A percentile compares a stretch with the other conserved stretches of the same genome.
phyloP scores from a whole-genome alignment of 306 rosid species.

The Styphnolobium japonicum region DNA sequence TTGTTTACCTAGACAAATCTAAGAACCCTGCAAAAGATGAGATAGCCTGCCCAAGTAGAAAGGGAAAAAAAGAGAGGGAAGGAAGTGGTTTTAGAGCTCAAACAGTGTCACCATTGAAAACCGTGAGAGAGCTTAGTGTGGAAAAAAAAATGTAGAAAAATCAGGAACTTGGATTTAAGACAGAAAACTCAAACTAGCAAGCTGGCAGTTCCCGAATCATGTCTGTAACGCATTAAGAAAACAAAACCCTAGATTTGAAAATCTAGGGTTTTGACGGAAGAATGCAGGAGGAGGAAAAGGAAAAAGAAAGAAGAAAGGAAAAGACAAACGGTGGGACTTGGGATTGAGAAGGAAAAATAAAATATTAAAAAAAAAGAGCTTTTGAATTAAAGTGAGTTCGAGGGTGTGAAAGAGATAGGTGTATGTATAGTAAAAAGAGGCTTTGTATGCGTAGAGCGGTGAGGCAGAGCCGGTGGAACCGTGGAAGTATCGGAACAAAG shows the following conservation, averaged over 20 bases:
- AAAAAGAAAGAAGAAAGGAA: conserved; percentile 21
- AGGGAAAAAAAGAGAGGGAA: background rate
- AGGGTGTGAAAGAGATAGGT: conserved; percentile 13
- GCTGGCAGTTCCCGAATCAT: conserved; percentile 21
- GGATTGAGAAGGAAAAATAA: conserved; percentile 6
- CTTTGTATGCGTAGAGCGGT: background rate
- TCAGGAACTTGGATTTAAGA: conserved; percentile 22
- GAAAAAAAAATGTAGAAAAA: conserved; percentile 48
- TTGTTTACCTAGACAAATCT: conserved; percentile 24
- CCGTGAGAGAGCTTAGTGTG: conserved; percentile 10
- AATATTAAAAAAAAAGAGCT: background rate
- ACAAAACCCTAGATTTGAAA: conserved; percentile 78
- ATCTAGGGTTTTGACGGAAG: conserved; percentile 74
- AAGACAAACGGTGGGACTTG: conserved; percentile 24
- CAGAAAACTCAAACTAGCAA: conserved; percentile 18
- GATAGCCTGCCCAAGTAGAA: conserved; percentile 13
- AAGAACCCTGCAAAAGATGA: conserved; percentile 21
- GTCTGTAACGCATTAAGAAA: conserved; percentile 33
- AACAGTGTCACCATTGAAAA: conserved; percentile 23
- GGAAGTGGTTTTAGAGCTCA: conserved; percentile 23
- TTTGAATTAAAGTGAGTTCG: conserved; percentile 24
- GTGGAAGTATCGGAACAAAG: background rate
- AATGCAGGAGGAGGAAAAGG: conserved; percentile 52
- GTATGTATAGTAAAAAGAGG: background rate
- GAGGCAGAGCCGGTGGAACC: background rate